Evolutionary conservation across 2,329 filamentous ascomycete species (phyloP).

Genomic region (Diaporthe ilicicola): DNA sequence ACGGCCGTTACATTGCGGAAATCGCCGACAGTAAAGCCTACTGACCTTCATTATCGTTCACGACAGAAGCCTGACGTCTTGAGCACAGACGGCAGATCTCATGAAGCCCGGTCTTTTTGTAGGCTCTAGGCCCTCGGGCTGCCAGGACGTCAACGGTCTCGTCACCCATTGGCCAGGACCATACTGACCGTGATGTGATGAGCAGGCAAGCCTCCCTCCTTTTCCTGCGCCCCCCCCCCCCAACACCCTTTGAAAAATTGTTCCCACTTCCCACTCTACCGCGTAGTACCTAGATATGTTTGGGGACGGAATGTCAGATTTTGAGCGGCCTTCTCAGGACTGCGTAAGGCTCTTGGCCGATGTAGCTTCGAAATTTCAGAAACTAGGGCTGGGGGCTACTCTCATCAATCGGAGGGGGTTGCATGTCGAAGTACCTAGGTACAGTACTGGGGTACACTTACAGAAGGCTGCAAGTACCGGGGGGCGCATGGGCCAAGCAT

Average conservation of each 20-base stretch:
- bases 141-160: slow-evolving; percentile 11
- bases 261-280: not conserved
- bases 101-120: not conserved
- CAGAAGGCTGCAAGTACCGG: slow-evolving; percentile 4
- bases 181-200: slow-evolving; percentile 3
- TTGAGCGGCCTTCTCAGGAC: not conserved
- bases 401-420: not conserved
- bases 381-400: not conserved
- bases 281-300: not conserved
- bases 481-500: slow-evolving; percentile 17
- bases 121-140: not conserved
- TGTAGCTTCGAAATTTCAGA: not conserved
- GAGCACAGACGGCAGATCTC: slow-evolving; percentile 18
- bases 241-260: too few relatives aligned
- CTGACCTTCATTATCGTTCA: not conserved
- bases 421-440: not conserved
- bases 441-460: slow-evolving; percentile 1
- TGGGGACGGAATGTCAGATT: not conserved
- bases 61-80: not conserved
- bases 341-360: not conserved
- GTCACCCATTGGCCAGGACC: slow-evolving; percentile 5
- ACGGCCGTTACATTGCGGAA: slow-evolving; percentile 11
- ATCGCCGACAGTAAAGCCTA: slow-evolving; percentile 5
- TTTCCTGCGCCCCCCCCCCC: not conserved
- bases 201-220: not conserved